phyloP scores from a whole-genome alignment of 108 stramenopile species.

The Nitzschia sp. region DNA sequence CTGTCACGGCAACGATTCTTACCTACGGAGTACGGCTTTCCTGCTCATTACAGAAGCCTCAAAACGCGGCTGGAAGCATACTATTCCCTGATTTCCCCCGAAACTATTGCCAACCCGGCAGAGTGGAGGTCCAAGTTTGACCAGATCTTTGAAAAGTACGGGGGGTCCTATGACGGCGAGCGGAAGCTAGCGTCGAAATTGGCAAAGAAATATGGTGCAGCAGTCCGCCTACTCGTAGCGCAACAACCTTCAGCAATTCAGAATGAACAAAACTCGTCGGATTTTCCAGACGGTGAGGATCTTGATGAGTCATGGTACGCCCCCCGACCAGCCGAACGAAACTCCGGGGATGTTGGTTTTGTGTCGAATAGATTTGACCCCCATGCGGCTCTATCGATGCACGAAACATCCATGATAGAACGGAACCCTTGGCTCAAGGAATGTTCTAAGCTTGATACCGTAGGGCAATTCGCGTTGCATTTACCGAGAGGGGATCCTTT shows the following conservation, averaged over 20 bases:
- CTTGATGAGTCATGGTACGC: constrained; percentile 59
- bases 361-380: constrained; percentile 65
- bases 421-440: constrained; percentile 44
- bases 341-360: constrained; percentile 62
- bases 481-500: constrained; percentile 44
- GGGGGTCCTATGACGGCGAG: constrained; percentile 74
- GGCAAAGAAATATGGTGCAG: constrained; percentile 73
- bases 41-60: constrained; percentile 17
- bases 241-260: too few relatives aligned
- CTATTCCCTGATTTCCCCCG: constrained; percentile 75
- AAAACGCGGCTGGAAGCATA: constrained; percentile 82
- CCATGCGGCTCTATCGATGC: constrained; percentile 41
- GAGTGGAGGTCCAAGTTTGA: constrained; percentile 71
- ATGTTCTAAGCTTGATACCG: constrained; percentile 18
- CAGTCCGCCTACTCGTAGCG: constrained; percentile 56
- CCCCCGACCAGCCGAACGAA: constrained; percentile 31
- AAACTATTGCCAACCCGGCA: constrained; percentile 41
- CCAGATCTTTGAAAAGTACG: constrained; percentile 72
- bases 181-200: constrained; percentile 61
- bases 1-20: background rate
- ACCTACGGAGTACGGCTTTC: too few relatives aligned
- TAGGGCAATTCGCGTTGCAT: constrained; percentile 23
- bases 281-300: constrained; percentile 7
- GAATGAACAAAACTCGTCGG: too few relatives aligned
- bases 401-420: constrained; percentile 16